A percentile compares a stretch with the other conserved stretches of the same genome.
These are phyloP conservation scores for Clonostachys rhizophaga DNA, from an alignment of 2,329 filamentous ascomycete genomes.

Conservation along the genomic window DNA sequence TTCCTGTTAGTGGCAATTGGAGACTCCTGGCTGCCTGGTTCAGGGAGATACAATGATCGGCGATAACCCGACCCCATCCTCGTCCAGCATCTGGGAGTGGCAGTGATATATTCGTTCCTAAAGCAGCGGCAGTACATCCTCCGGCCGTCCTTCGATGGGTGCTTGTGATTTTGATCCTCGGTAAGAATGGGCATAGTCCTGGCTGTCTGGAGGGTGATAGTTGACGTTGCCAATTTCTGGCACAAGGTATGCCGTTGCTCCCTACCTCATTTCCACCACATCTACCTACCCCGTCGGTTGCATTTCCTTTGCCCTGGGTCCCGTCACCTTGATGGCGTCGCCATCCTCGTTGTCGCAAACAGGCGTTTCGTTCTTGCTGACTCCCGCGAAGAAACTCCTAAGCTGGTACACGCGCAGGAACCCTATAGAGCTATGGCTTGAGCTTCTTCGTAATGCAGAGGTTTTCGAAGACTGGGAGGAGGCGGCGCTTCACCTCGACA, in stretches of 20 bases:
- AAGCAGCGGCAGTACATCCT: no score
- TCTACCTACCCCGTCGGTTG: slow-evolving; percentile 1
- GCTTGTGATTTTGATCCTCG: slow-evolving; percentile 12
- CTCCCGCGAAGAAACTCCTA: slow-evolving; percentile 54
- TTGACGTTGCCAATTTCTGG: slow-evolving; percentile 61
- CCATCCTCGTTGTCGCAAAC: neutral
- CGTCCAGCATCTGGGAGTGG: no score
- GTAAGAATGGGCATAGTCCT: slow-evolving; percentile 36
- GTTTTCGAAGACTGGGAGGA: slow-evolving; percentile 84
- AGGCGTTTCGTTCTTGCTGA: slow-evolving; percentile 9
- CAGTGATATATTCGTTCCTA: no score
- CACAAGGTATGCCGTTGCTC: slow-evolving; percentile 39
- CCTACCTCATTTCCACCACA: slow-evolving; percentile 2
- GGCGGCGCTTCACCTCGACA: slow-evolving; percentile 79
- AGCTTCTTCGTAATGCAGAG: slow-evolving; percentile 60
- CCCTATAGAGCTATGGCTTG: slow-evolving; percentile 59
- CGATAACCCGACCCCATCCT: no score
- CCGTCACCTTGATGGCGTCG: neutral
- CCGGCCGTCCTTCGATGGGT: neutral
- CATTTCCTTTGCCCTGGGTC: slow-evolving; percentile 1
- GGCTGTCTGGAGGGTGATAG: slow-evolving; percentile 51
- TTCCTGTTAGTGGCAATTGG: no score
- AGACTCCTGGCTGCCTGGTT: no score
- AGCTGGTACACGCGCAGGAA: slow-evolving; percentile 64
- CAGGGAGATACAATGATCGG: no score